A percentile compares a stretch with the other conserved stretches of the same genome.
Conservation (phyloP, 805 yeast genomes). For the Candida koratica region DNA sequence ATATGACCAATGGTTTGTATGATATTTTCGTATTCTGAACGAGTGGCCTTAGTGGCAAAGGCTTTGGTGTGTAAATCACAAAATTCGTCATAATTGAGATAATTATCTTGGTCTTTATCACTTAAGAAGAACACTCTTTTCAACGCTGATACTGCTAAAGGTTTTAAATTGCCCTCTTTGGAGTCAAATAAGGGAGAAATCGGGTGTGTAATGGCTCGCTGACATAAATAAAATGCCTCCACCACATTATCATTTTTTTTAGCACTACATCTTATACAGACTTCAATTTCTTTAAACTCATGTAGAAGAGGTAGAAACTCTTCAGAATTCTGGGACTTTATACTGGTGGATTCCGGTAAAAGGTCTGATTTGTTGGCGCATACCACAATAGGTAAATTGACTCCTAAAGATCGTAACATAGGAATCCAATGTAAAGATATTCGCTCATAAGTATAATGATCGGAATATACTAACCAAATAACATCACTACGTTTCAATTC, state of each 20-base stretch:
- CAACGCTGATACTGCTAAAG: slow-evolving; percentile 70
- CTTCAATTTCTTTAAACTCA: slow-evolving; percentile 91
- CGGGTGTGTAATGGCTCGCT: slow-evolving; percentile 89
- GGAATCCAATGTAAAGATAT: slow-evolving; percentile 94
- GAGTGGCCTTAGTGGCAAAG: slow-evolving; percentile 49
- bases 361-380: slow-evolving; percentile 78
- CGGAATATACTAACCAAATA: slow-evolving; percentile 90
- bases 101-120: slow-evolving; percentile 90
- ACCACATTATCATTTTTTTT: slow-evolving; percentile 78
- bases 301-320: slow-evolving; percentile 82
- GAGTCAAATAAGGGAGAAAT: slow-evolving; percentile 89
- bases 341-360: slow-evolving; percentile 39
- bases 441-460: slow-evolving; percentile 91
- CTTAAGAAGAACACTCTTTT: slow-evolving; percentile 77
- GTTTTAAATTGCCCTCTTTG: slow-evolving; percentile 79
- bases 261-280: slow-evolving; percentile 87
- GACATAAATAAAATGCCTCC: slow-evolving; percentile 90
- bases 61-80: slow-evolving; percentile 67
- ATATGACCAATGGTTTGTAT: slow-evolving; percentile 27
- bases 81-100: slow-evolving; percentile 67
- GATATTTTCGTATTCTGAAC: slow-evolving; percentile 37
- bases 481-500: slow-evolving; percentile 86
- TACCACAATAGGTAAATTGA: slow-evolving; percentile 86
- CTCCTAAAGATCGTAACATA: slow-evolving; percentile 86
- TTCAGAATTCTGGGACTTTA: slow-evolving; percentile 49